Conservation (phyloP, 2,329 filamentous ascomycete species). For the Teratosphaeria gauchensis region DNA sequence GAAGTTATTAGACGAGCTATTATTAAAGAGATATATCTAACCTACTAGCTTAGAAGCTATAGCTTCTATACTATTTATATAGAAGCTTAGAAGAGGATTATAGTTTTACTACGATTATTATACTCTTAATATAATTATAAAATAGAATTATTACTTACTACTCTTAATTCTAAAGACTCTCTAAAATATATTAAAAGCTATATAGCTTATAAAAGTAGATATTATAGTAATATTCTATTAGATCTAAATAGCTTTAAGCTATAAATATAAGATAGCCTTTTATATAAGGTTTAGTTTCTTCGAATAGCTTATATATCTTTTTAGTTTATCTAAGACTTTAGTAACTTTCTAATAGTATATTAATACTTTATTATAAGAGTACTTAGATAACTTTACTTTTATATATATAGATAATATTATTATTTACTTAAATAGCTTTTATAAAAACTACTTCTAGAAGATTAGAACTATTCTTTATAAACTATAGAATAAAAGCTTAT, state of each 20-base stretch:
- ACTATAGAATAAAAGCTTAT: constrained; percentile 1
- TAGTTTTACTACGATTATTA: not conserved
- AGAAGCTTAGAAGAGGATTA: no score
- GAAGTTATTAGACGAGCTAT: not conserved
- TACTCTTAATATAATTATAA: not conserved
- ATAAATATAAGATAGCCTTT: constrained; percentile 2
- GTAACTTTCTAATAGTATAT: constrained; percentile 16
- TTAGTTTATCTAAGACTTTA: constrained; percentile 11
- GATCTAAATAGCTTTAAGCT: not conserved
- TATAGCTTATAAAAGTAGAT: constrained; percentile 1
- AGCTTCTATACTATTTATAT: not conserved
- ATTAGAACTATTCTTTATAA: constrained; percentile 1
- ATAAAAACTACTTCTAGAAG: constrained; percentile 1
- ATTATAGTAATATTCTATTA: constrained; percentile 1
- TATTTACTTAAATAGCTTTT: not conserved
- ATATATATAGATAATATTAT: not conserved
- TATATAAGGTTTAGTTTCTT: constrained; percentile 4
- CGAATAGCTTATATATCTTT: constrained; percentile 14
- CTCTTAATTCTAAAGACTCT: constrained; percentile 2
- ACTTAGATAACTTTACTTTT: constrained; percentile 6
- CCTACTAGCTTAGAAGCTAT: not conserved
- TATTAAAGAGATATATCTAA: not conserved
- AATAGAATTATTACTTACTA: not conserved
- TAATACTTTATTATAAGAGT: no score
- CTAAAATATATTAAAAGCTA: constrained; percentile 1